Percentiles rank a stretch among this genome's conserved stretches.
Evolutionary conservation across 2,329 filamentous ascomycete genomes (phyloP).

Genomic region (Talaromyces sp.): DNA sequence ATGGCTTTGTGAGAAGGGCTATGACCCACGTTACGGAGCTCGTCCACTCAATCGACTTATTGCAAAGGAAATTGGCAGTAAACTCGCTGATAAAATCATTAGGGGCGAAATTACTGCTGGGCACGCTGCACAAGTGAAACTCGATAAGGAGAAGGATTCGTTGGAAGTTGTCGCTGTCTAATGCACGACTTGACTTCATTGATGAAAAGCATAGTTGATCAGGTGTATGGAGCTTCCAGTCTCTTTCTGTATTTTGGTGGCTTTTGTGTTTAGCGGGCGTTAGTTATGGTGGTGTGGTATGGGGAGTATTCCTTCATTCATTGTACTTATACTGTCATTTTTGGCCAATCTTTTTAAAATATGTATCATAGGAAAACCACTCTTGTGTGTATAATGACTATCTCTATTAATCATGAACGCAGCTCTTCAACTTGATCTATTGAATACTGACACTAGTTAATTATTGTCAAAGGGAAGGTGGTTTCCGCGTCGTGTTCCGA

Average conservation of each 20-base stretch:
- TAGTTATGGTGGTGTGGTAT: neutral
- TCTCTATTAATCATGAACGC: neutral
- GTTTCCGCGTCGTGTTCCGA: neutral
- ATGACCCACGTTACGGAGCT: conserved; percentile 88
- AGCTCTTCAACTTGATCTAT: neutral
- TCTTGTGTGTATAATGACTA: neutral
- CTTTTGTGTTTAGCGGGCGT: neutral
- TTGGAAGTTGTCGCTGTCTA: conserved; percentile 48
- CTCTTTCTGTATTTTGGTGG: neutral
- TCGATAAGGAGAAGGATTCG: conserved; percentile 61
- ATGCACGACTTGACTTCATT: neutral
- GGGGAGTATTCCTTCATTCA: neutral
- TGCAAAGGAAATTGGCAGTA: conserved; percentile 82
- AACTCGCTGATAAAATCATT: conserved; percentile 87
- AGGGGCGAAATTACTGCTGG: conserved; percentile 74
- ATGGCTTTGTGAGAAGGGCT: conserved; percentile 86
- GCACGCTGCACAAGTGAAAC: conserved; percentile 65
- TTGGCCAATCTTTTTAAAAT: neutral
- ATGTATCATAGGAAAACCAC: conserved; percentile 10
- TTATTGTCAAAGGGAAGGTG: neutral
- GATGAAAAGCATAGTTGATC: conserved; percentile 4
- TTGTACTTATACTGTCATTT: neutral
- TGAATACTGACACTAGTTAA: neutral
- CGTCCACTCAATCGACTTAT: conserved; percentile 88
- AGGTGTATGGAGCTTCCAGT: conserved; percentile 5